These are phyloP conservation scores for Calonectria multiphialidica DNA, from an alignment of 2,329 filamentous ascomycete genomes.

Conservation along the genomic window DNA sequence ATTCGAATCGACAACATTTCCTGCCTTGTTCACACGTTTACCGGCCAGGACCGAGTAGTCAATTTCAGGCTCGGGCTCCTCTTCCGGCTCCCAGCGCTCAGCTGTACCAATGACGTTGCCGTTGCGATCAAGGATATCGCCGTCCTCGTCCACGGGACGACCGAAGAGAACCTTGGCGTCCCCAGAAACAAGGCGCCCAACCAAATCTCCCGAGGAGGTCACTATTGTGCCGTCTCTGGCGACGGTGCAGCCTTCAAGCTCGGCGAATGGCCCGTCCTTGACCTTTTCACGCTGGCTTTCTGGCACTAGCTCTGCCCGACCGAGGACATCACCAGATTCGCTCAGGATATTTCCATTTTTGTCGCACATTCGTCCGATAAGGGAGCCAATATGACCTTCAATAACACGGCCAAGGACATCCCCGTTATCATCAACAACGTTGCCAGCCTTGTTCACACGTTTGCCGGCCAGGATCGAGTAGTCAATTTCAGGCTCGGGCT, in stretches of 20 bases:
- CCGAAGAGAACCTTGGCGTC: slow-evolving; percentile 74
- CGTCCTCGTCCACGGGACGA: slow-evolving; percentile 75
- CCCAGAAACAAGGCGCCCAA: slow-evolving; percentile 74
- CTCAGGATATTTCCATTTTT: slow-evolving; percentile 79
- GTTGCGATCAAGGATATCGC: slow-evolving; percentile 75
- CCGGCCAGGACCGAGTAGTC: slow-evolving; percentile 75
- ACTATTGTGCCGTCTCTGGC: slow-evolving; percentile 75
- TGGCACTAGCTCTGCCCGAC: slow-evolving; percentile 68
- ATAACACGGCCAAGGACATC: slow-evolving; percentile 75
- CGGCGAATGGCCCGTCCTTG: slow-evolving; percentile 76
- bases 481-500: slow-evolving; percentile 64
- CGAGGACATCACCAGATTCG: slow-evolving; percentile 74
- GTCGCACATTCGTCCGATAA: slow-evolving; percentile 77
- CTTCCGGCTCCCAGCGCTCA: slow-evolving; percentile 70
- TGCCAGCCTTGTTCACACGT: slow-evolving; percentile 70
- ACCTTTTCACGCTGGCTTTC: slow-evolving; percentile 59
- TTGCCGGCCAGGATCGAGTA: slow-evolving; percentile 65
- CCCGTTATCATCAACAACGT: slow-evolving; percentile 69
- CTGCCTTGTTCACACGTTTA: slow-evolving; percentile 79
- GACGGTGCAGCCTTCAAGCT: slow-evolving; percentile 78
- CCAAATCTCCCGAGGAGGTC: slow-evolving; percentile 24
- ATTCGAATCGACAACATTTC: slow-evolving; percentile 68
- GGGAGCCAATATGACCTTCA: slow-evolving; percentile 72
- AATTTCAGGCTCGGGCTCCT: slow-evolving; percentile 64
- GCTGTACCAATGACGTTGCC: slow-evolving; percentile 76